Evolutionary conservation across 2,329 filamentous ascomycete genomes (phyloP), one percentile per base, ranked within the genome.

Genomic region (Aspergillus hortae): DNA sequence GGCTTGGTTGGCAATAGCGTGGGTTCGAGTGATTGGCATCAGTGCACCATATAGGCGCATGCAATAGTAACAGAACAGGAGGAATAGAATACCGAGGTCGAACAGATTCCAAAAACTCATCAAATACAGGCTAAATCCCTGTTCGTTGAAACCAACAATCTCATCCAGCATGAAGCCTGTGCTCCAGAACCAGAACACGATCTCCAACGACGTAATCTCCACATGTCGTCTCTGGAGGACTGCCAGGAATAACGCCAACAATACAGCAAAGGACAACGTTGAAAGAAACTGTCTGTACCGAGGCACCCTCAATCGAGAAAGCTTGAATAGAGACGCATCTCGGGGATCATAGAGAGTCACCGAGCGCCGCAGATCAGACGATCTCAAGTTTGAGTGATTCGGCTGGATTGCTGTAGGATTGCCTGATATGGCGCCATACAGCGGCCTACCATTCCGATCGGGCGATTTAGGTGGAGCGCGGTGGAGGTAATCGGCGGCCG

Each of bases 81-180:
- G 77, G 21, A 95, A 74, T 48, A 96, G 75, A 48, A 96, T 96
- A 7, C 92, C 92, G 35, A 96, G 77, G 66, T 96, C 92, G 69
- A 96, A 96, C 35, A 92, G 84, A 69, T 96, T 96, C 92, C 92
- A 96, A 69, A 96, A 94, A 68, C 90, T 95, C 85, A 96, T 92
- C 64, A 96, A 90, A 73, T 96, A 97, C 27, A 97, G 82, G 35
- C 91, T 92, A 68, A 96, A 96, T 2, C 92, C 92, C 72, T 96
- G 91, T 70, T 97, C 92, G 60, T 92, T 96, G 77, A 96, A 96
- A 10, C 92, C 92, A 15, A 96, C 91, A 19, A 97, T 82, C 72
- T 96, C 92, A 64, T 96, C 92, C 30, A 96, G 83, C 90, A 96
- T 95, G 71, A 95, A 96, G 0, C 92, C 92, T 23, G 90, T 90